Percentiles rank a stretch among this genome's conserved stretches.
phyloP scores from a whole-genome alignment of 2,329 filamentous ascomycete species.

The Venturia oleaginea region DNA sequence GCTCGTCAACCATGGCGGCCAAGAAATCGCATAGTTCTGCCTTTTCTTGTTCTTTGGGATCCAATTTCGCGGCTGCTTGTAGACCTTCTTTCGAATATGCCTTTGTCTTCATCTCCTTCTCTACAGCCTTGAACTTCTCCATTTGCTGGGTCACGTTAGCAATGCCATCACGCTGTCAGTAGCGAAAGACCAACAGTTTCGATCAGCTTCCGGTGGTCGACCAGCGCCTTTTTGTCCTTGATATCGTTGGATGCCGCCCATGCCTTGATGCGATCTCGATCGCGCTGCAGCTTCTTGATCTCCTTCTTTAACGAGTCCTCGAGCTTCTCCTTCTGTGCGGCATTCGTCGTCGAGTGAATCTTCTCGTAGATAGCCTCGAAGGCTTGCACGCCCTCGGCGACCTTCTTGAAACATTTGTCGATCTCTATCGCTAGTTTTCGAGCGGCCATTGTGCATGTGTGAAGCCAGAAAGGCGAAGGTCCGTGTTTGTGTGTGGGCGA shows the following conservation, averaged over 20 bases:
- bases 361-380: conserved; percentile 98
- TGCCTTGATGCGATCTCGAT: conserved; percentile 98
- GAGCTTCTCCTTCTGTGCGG: conserved; percentile 94
- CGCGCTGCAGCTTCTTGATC: conserved; percentile 98
- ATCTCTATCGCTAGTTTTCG: conserved; percentile 97
- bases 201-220: conserved; percentile 92
- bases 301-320: conserved; percentile 98
- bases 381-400: conserved; percentile 80
- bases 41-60: conserved; percentile 97
- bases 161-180: conserved; percentile 11
- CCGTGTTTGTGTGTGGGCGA: neutral
- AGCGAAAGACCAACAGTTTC: conserved; percentile 65
- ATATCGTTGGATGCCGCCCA: conserved; percentile 98
- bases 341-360: conserved; percentile 85
- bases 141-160: conserved; percentile 63
- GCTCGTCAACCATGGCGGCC: conserved; percentile 76
- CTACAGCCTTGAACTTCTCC: conserved; percentile 99
- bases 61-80: conserved; percentile 81
- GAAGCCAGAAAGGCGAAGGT: neutral
- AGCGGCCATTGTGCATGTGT: conserved; percentile 61
- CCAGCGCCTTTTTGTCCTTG: conserved; percentile 94
- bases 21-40: conserved; percentile 81
- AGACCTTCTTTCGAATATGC: conserved; percentile 97
- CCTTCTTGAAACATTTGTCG: conserved; percentile 99
- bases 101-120: conserved; percentile 99